Base-by-base conservation (phyloP, 805 yeast species). In the Brettanomyces anomalus region DNA sequence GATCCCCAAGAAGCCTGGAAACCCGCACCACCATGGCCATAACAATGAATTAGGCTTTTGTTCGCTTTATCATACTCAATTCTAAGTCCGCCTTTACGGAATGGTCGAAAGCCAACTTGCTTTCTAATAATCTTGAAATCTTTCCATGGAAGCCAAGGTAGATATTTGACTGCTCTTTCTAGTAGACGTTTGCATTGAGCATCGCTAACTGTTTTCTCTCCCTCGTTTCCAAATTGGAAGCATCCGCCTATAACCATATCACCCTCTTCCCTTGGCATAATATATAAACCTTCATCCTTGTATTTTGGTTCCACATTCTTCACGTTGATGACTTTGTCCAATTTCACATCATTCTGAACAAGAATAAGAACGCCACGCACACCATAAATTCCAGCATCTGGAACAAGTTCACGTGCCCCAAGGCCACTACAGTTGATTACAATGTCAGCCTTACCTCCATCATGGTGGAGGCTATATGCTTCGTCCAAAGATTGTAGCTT, bases 191-290 rank as follows among this genome's bases (percentile, higher is more conserved):
- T 51, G 1, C 75, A 67, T 41, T 78, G 61, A 14, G 56, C 72
- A 3, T 56, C 52, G 48, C 77, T 79, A 35, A 64, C 62, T 3
- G 49, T 39, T 15, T 39, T 48, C 6, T 48, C 44, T 10, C 44
- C 39, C 42, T 51, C 49, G 21, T 52, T 55, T 33, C 51, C 47
- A 11, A 50, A 37, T 30, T 54, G 48, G 47, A 55, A 52, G 44
- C 58, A 55, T 0, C 87, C 88, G 3, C 87, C 88, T 44, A 81
- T 68, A 33, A 81, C 75, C 30, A 76, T 66, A 37, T 84, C 85
- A n/a, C 87, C 86, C 60, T 81, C 87, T 46, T 74, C 75, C 43
- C 87, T 61, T n/a, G 87, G 87, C 68, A 81, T 74, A 31, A 76
- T 62, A 53, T 81, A 80, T 21, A 79, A 60, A 39, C 63, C 54